Evolutionary conservation across 2,329 filamentous ascomycete genomes (phyloP), one percentile per base, ranked within the genome.

Genomic region (Monilinia laxa): DNA sequence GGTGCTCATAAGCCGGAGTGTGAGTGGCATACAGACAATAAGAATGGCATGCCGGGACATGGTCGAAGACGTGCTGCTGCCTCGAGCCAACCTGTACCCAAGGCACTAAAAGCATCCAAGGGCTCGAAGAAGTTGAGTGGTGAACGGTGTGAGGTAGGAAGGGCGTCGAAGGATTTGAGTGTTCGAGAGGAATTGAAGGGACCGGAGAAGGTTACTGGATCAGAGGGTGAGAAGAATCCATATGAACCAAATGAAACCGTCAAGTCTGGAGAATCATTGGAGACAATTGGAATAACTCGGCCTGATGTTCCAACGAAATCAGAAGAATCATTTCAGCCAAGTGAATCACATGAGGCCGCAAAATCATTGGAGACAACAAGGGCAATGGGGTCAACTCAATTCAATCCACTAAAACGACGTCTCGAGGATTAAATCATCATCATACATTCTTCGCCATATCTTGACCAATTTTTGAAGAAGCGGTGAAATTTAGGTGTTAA

Each of bases 11-110:
- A 38, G 7, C 40, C 35, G 49, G 20, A 57, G 7, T 56, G 52
- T 9, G 3, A 47, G 20, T 64, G 45, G 45, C 57, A 60, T 25
- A 51, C 45, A 7, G 23, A 23, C 2, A 60, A 60, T 51, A n/a
- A 51, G 12, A 51, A 60, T 18, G 57, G 57, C 7, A 35, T 60
- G 4, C 57, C 45, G 23, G 28, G 57, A 51, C 28, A 60, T 20
- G 57, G 45, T 18, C 16, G 57, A 60, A 60, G 28, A 38, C 28
- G 45, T 25, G 12, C n/a, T 20, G 9, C 42, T 59, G 42, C 28
- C 6, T 6, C 5, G 1, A 18, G 28, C 16, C 20, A 47, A 6
- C 25, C 18, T 16, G n/a, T 6, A n/a, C 5, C 45, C 7, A 47
- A 47, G 18, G 6, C 20, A n/a, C 7, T 6, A 10, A 47, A 20